phyloP scores from a whole-genome alignment of 768 basidiomycete species.

The Austroboletus eburneus region DNA sequence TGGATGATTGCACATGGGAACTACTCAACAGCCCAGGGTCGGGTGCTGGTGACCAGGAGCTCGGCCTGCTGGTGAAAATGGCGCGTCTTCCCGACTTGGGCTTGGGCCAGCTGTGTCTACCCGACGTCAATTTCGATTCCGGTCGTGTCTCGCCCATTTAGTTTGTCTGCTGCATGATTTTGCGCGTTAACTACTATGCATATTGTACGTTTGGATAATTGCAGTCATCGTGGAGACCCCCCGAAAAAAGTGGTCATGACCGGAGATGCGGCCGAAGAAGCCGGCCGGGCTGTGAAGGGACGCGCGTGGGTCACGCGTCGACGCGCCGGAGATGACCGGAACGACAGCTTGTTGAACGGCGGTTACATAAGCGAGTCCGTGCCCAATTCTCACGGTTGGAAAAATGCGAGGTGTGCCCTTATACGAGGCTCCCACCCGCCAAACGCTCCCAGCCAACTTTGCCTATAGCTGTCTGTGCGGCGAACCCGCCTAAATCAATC shows the following conservation, averaged over 20 bases:
- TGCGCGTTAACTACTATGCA: too few relatives aligned
- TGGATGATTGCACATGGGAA: conserved; percentile 63
- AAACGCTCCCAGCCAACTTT: conserved; percentile 35
- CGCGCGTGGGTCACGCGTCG: conserved; percentile 8
- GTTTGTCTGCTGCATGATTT: too few relatives aligned
- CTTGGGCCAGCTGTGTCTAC: conserved; percentile 52
- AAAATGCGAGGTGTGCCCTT: conserved; percentile 28
- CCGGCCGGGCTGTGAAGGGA: conserved; percentile 16
- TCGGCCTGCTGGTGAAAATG: conserved; percentile 72
- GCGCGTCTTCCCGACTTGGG: conserved; percentile 71
- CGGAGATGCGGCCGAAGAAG: conserved; percentile 14
- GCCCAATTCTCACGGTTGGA: conserved; percentile 33
- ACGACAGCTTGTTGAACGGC: conserved; percentile 29
- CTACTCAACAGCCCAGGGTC: conserved; percentile 45
- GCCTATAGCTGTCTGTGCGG: conserved; percentile 35
- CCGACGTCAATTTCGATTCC: conserved; percentile 26
- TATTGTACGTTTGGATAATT: conserved; percentile 20
- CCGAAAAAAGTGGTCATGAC: conserved; percentile 4
- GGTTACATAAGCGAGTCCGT: conserved; percentile 35
- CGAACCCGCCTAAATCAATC: conserved; percentile 33
- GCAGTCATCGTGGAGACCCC: conserved; percentile 15
- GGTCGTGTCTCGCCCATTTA: too few relatives aligned
- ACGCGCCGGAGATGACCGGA: conserved; percentile 24
- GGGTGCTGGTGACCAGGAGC: conserved; percentile 34
- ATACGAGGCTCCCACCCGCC: conserved; percentile 37